phyloP scores from a whole-genome alignment of 2,329 filamentous ascomycete genomes.

The Cylindrodendrum hubeiense region DNA sequence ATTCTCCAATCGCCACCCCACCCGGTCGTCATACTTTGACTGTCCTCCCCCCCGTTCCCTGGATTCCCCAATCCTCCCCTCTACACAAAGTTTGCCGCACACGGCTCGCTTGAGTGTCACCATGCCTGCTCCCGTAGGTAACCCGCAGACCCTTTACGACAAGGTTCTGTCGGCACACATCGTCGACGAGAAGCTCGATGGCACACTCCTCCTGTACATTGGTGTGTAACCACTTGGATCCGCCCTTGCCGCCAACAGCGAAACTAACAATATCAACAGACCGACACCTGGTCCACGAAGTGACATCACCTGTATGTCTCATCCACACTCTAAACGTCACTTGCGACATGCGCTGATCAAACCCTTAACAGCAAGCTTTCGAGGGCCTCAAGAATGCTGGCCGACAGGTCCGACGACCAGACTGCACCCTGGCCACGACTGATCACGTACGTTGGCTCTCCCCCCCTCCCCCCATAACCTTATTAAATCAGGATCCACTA shows the following conservation, averaged over 20 bases:
- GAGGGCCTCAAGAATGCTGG: slow-evolving; percentile 93
- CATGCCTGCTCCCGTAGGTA: slow-evolving; percentile 81
- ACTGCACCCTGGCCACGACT: slow-evolving; percentile 96
- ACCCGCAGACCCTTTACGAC: slow-evolving; percentile 91
- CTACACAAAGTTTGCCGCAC: slow-evolving; percentile 7
- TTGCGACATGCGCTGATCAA: slow-evolving; percentile 31
- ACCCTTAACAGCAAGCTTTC: slow-evolving; percentile 82
- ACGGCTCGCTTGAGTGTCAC: slow-evolving; percentile 49
- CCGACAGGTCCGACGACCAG: slow-evolving; percentile 89
- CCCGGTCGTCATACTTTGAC: slow-evolving; percentile 4
- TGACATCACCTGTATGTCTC: slow-evolving; percentile 87
- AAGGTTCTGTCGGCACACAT: slow-evolving; percentile 97
- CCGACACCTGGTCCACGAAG: slow-evolving; percentile 96
- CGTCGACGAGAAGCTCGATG: slow-evolving; percentile 94
- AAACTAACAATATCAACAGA: slow-evolving; percentile 62
- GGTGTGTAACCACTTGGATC: slow-evolving; percentile 66
- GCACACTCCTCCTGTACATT: slow-evolving; percentile 93
- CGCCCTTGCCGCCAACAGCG: not conserved
- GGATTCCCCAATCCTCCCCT: slow-evolving; percentile 8
- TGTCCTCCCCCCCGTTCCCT: slow-evolving; percentile 12
- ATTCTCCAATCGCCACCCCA: slow-evolving; percentile 6
- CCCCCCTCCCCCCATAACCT: no score
- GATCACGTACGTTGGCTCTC: slow-evolving; percentile 86
- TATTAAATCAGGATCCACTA: slow-evolving; percentile 22
- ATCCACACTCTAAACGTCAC: slow-evolving; percentile 2